Base-by-base conservation (phyloP, 257 asterid genomes). In the Capsicum baccatum region DNA sequence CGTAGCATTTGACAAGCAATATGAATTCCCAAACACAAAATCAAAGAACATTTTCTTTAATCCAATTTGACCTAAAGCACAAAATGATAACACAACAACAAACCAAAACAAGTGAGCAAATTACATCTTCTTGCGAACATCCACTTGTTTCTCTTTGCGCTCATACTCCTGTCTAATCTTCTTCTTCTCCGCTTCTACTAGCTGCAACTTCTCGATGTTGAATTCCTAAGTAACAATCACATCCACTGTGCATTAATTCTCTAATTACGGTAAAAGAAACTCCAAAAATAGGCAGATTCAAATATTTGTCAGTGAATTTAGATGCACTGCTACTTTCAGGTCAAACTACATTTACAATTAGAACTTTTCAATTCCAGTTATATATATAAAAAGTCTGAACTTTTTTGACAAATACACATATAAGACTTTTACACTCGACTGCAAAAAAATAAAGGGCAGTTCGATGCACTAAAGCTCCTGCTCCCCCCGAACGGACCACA, bases 101-200 rank as follows among this genome's bases (percentile, higher is more conserved):
- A 50, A 74, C 60, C 62, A 74, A 21, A 74, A 19, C 2, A 74
- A 74, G 19, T 35, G 5, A 54, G 85, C 17, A 79, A 33, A 79
- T 89, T 91, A 96, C 99, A 96, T 96, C 83, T 96, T 96, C 84
- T 93, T 94, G 47, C 98, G 94, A 82, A 96, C 90, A 82, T 96
- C 89, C 81, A 96, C 97, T 93, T 96, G 99, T 84, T 96, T 96
- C 85, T 93, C 94, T 89, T 96, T 96, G 85, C 97, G 98, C 88
- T 96, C 99, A 42, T 91, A 96, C 91, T 96, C 99, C 79, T 92
- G 97, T 74, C 93, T 93, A 94, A 96, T 96, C 94, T 96, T 96
- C 87, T 93, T 94, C 98, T 96, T 96, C 94, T 96, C 99, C 4
- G 98, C 99, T 89, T 96, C 99, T 82, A 96, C 98, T 88, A 96